Base-by-base conservation (phyloP, 208 protist genomes). In the Leishmania amazonensis region DNA sequence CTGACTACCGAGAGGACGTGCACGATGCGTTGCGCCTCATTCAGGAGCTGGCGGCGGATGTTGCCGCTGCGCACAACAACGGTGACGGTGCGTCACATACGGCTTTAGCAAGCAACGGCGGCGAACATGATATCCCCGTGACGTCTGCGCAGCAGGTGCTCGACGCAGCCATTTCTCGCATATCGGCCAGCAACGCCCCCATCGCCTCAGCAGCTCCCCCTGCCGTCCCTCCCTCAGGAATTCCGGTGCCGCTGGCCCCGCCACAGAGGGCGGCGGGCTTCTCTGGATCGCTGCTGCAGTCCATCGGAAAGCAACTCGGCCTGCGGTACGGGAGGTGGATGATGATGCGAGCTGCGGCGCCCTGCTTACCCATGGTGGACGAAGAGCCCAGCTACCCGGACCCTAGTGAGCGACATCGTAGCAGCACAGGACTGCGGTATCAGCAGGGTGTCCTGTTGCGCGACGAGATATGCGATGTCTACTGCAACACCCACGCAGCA, bases 381-480 rank as follows among this genome's bases (percentile, higher is more conserved):
- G 77, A 85, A 4, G 64, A 71, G 9, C 2, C 21, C 24, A n/a
- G 19, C 9, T 35, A 31, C 24, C 31, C 19, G 5, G 72, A 77
- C 57, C 31, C 17, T 15, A 15, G 38, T n/a, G 77, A 67, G 13
- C 28, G 31, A 3, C 57, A 58, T 35, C 11, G 54, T 2, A 17
- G 31, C 65, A 35, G 47, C 17, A 24, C 31, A 7, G 75, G 57
- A 6, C 45, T 58, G 40, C 17, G 19, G 40, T 64, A 79, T 24
- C 17, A 57, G 28, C 82, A 78, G 17, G 8, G 40, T 35, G 9
- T 79, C 3, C 68, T 85, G 62, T 62, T 85, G 70, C 82, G 82
- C 9, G 82, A 85, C 49, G 82, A 85, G 62, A 31, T 85, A 64
- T 71, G 82, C 13, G 82, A 85, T 40, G 82, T 85, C 77, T 77